Percentiles rank a stretch among this genome's conserved stretches.
These are phyloP conservation scores for Podila minutissima DNA, from an alignment of 192 early-diverging fungal genomes.

Conservation along the genomic window DNA sequence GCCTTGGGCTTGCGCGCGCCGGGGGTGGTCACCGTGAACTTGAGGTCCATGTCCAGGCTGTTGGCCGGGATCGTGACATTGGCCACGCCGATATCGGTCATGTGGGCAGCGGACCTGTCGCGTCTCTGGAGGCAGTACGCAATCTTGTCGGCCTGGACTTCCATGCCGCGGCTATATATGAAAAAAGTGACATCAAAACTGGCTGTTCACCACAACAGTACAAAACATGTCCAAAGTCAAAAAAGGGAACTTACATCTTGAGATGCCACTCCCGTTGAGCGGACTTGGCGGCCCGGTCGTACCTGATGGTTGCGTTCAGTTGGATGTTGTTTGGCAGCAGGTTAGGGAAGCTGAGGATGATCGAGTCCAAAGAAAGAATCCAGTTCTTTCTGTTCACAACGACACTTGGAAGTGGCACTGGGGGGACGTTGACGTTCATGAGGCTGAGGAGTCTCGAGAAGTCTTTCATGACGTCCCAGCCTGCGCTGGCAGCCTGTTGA, in stretches of 20 bases:
- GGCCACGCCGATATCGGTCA: constrained; percentile 24
- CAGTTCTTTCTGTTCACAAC: constrained; percentile 14
- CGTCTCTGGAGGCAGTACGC: constrained; percentile 5
- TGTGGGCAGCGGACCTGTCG: not conserved
- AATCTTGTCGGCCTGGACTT: constrained; percentile 10
- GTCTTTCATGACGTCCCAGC: constrained; percentile 36
- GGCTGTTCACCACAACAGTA: not conserved
- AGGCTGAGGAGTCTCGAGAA: constrained; percentile 15
- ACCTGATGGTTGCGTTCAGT: constrained; percentile 13
- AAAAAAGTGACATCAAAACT: no score
- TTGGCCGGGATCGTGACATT: constrained; percentile 17
- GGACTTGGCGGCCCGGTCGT: constrained; percentile 8
- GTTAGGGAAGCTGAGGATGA: constrained; percentile 20
- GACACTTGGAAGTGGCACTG: constrained; percentile 30
- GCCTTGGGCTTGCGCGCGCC: not conserved
- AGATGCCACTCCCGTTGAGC: constrained; percentile 20
- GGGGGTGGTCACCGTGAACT: not conserved
- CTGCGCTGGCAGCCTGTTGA: not conserved
- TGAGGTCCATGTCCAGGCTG: constrained; percentile 23
- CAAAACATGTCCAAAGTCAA: no score
- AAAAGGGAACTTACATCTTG: constrained; percentile 11
- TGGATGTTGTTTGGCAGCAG: constrained; percentile 27
- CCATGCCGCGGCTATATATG: constrained; percentile 12
- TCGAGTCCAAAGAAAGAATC: constrained; percentile 16
- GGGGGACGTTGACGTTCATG: not conserved